A percentile compares a stretch with the other conserved stretches of the same genome.
Evolutionary conservation across 768 basidiomycete genomes (phyloP).

Genomic region (Fomitopsis pulvina): DNA sequence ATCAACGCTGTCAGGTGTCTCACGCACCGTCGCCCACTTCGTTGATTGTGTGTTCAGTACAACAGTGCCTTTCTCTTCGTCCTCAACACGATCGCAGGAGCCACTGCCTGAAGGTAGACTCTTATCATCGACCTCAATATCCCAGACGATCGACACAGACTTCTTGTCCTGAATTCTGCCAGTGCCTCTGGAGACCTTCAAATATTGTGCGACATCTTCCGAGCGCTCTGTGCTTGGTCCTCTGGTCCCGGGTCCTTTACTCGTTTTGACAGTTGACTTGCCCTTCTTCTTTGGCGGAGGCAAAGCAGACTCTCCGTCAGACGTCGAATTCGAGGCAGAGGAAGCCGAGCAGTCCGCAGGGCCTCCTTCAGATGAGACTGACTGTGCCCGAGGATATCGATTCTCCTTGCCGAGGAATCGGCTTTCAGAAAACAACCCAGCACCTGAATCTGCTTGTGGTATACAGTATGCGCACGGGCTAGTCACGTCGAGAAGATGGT

Average conservation of each 20-base stretch:
- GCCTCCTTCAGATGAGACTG: no score
- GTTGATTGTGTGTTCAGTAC: conserved; percentile 30
- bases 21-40: conserved; percentile 17
- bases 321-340: neutral
- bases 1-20: neutral
- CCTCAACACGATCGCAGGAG: neutral
- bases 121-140: conserved; percentile 38
- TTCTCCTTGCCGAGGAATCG: conserved; percentile 14
- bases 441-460: neutral
- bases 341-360: no score
- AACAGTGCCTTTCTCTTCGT: conserved; percentile 22
- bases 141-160: conserved; percentile 44
- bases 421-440: conserved; percentile 18
- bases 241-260: no score
- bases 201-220: no score
- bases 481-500: neutral
- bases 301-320: neutral
- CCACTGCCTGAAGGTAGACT: conserved; percentile 13
- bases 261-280: neutral
- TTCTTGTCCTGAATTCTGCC: neutral
- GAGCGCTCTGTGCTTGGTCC: no score
- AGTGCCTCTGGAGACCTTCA: no score
- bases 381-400: no score
- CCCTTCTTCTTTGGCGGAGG: neutral
- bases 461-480: no score